Evolutionary conservation across 768 basidiomycete species (phyloP).

Genomic region (Agaricus subrufescens): DNA sequence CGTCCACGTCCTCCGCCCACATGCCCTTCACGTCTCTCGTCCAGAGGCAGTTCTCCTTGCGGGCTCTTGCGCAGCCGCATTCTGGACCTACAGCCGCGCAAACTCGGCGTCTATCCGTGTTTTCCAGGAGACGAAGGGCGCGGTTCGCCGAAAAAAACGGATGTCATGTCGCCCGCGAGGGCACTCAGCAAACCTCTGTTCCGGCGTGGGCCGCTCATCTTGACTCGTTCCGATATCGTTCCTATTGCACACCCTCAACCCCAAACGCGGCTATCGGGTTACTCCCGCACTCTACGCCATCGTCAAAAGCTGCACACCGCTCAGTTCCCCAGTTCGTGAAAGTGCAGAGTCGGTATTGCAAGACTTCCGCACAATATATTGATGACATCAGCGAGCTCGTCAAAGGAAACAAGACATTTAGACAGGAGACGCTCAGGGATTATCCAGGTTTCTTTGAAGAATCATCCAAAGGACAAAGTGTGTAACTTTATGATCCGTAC

Average conservation of each 20-base stretch:
- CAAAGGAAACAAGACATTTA: slow-evolving; percentile 8
- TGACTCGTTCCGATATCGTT: slow-evolving; percentile 1
- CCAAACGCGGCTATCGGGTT: not conserved
- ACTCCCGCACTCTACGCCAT: not conserved
- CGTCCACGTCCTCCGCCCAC: not conserved
- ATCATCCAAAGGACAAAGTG: slow-evolving; percentile 15
- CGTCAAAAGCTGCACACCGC: not conserved
- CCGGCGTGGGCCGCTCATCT: slow-evolving; percentile 3
- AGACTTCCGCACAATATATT: slow-evolving; percentile 12
- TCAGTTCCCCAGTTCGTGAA: not conserved
- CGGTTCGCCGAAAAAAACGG: not conserved
- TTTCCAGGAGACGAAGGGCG: not conserved
- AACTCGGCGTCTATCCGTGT: not conserved
- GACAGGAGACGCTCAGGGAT: slow-evolving; percentile 3
- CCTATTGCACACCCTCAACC: not conserved
- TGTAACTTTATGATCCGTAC: not conserved
- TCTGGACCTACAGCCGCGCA: not conserved
- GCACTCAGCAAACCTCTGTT: not conserved
- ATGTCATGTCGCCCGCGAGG: too few relatives aligned
- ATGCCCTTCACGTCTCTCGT: slow-evolving; percentile 6
- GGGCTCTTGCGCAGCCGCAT: not conserved
- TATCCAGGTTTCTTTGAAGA: slow-evolving; percentile 13
- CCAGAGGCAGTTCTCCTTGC: slow-evolving; percentile 1
- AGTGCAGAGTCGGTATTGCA: slow-evolving; percentile 3
- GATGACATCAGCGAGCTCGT: slow-evolving; percentile 14